Evolutionary conservation across 441 rosid genomes (phyloP), one percentile per base, ranked within the genome.

Genomic region (Croton laevigatus): DNA sequence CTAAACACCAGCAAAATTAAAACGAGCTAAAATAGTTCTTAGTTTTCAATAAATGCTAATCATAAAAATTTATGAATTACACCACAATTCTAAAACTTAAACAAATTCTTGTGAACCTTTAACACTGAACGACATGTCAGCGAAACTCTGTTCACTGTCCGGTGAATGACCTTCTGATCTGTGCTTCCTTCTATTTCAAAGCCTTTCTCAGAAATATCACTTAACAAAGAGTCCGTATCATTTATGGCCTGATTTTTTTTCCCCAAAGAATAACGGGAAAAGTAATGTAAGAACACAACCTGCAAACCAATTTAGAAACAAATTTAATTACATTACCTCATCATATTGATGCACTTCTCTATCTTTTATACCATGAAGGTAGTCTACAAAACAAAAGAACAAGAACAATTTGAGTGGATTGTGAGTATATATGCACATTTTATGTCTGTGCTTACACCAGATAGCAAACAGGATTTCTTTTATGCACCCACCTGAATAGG

Each of bases 41-140:
- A 2, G 32, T 27, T 27, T 27, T 27, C 32, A 1, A 27, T 27
- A 27, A 27, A 27, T 27, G 32, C 32, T 27, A 27, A 27, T 27
- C 32, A 27, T 27, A 27, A 27, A 27, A 27, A 27, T 27, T 27
- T 27, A 27, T 27, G 32, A 2, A 1, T 27, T 27, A 27, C 32
- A 27, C 17, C 61, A 40, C 36, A 23, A 1, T 27, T 2, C 36
- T 14, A 91, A 75, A 91, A 78, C 86, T 78, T 89, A 84, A 90
- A 91, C 48, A 90, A 77, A 46, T 85, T 87, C 73, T 88, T 88
- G 63, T 80, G 97, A 84, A 94, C 97, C 87, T 90, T 90, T 71
- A 81, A 76, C 0, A 89, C 98, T 40, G 80, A 65, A 70, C 97
- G 85, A 84, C 92, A 91, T 3, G 97, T 91, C 71, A 91, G 78